These are phyloP conservation scores for Parathielavia hyrcaniae DNA, from an alignment of 495 filamentous ascomycete genomes.

Conservation along the genomic window DNA sequence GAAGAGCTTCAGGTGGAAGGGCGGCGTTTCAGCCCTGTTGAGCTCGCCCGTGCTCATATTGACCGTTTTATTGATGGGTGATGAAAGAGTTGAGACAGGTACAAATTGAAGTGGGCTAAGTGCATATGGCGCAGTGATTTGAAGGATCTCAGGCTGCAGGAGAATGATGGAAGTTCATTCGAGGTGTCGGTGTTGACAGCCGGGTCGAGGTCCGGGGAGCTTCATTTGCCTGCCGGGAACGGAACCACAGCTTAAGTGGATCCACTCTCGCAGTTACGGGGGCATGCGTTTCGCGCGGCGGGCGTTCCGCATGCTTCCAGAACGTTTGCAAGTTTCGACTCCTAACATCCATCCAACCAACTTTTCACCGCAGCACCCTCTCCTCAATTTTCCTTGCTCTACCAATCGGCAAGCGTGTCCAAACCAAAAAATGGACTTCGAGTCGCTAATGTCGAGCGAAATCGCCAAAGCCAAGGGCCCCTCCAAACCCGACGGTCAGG, in stretches of 20 bases:
- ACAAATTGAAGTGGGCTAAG: background rate
- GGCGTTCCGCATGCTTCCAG: too few relatives aligned
- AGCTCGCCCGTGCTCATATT: slow-evolving; percentile 5
- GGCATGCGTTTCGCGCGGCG: too few relatives aligned
- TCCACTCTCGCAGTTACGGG: too few relatives aligned
- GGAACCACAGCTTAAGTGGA: background rate
- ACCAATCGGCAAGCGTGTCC: background rate
- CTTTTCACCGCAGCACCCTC: background rate
- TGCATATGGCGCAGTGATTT: background rate
- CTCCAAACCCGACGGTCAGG: slow-evolving; percentile 20
- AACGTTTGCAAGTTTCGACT: background rate
- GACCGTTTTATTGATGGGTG: background rate
- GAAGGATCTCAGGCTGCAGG: background rate
- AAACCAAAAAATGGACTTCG: slow-evolving; percentile 75
- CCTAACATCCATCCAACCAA: background rate
- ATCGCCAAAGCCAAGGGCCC: slow-evolving; percentile 67
- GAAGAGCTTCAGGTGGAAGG: slow-evolving; percentile 88
- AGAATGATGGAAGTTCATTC: background rate
- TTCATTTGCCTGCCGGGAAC: slow-evolving; percentile 1
- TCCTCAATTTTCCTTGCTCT: background rate
- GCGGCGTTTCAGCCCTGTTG: slow-evolving; percentile 37
- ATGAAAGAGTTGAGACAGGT: too few relatives aligned
- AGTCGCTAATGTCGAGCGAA: slow-evolving; percentile 79
- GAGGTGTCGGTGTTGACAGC: background rate
- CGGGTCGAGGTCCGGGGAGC: background rate